phyloP scores from a whole-genome alignment of 345 rosid species.

The Euphorbia lathyris region DNA sequence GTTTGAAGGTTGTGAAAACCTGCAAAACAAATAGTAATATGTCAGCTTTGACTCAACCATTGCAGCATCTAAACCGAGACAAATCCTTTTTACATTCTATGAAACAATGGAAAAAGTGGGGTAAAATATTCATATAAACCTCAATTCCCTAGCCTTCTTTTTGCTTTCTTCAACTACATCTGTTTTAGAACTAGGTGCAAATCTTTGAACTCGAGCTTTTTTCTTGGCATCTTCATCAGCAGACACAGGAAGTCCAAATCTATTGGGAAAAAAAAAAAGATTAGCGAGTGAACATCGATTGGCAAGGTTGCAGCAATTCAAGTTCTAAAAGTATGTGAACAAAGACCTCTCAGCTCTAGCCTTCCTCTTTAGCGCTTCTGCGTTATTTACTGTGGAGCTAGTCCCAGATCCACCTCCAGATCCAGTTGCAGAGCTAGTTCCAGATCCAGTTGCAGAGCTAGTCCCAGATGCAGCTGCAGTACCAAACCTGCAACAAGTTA shows the following conservation, averaged over 20 bases:
- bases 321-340: neutral
- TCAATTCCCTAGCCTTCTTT: conserved; percentile 73
- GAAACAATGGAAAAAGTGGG: neutral
- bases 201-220: conserved; percentile 84
- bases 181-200: conserved; percentile 48
- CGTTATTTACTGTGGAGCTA: conserved; percentile 35
- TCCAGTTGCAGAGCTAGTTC: conserved; percentile 30
- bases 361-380: conserved; percentile 83
- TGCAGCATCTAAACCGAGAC: neutral
- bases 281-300: neutral
- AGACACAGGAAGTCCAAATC: conserved; percentile 64
- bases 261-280: conserved; percentile 19
- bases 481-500: conserved; percentile 60
- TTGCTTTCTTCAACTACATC: conserved; percentile 72
- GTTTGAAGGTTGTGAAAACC: conserved; percentile 60
- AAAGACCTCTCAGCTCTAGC: conserved; percentile 96
- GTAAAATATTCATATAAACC: conserved; percentile 36
- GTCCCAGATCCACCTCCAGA: conserved; percentile 56
- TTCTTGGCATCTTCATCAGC: conserved; percentile 67
- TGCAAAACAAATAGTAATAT: conserved; percentile 16
- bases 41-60: conserved; percentile 8
- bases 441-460: conserved; percentile 25
- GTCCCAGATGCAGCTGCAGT: conserved; percentile 44
- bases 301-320: neutral
- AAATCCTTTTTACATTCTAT: neutral